phyloP scores from a whole-genome alignment of 345 rosid genomes.

The Hypericum androsaemum region DNA sequence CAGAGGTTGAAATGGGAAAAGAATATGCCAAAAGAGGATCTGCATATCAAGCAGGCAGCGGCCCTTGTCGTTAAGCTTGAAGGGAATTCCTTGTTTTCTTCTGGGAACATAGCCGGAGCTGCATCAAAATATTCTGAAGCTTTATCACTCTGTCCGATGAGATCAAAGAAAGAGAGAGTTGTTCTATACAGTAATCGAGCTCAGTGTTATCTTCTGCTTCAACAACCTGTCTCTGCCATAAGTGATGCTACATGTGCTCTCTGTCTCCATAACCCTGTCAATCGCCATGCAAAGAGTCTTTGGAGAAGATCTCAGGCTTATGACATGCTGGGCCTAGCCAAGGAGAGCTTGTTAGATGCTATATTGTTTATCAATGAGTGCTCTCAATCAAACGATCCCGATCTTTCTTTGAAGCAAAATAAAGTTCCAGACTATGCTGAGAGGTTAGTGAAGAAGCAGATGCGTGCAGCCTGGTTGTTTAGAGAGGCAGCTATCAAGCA shows the following conservation, averaged over 20 bases:
- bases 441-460: slow-evolving; percentile 90
- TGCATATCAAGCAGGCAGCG: slow-evolving; percentile 95
- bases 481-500: slow-evolving; percentile 88
- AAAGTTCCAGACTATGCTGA: slow-evolving; percentile 99
- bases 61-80: slow-evolving; percentile 90
- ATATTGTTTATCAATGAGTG: slow-evolving; percentile 94
- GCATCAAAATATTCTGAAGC: slow-evolving; percentile 93
- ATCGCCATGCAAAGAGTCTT: slow-evolving; percentile 91
- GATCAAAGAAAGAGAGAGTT: slow-evolving; percentile 92
- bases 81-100: slow-evolving; percentile 92
- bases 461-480: slow-evolving; percentile 98
- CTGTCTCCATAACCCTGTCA: slow-evolving; percentile 74
- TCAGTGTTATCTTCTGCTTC: slow-evolving; percentile 88
- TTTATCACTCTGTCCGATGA: slow-evolving; percentile 75
- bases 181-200: slow-evolving; percentile 92
- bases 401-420: slow-evolving; percentile 78
- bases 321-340: slow-evolving; percentile 88
- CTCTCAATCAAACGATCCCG: slow-evolving; percentile 94
- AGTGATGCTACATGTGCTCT: slow-evolving; percentile 91
- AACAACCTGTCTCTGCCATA: slow-evolving; percentile 85
- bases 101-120: slow-evolving; percentile 86
- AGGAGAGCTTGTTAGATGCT: slow-evolving; percentile 94
- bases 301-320: slow-evolving; percentile 99
- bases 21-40: slow-evolving; percentile 92
- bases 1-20: slow-evolving; percentile 90